Conservation (phyloP, 2,329 filamentous ascomycete genomes). For the Berkeleyomyces rouxiae region DNA sequence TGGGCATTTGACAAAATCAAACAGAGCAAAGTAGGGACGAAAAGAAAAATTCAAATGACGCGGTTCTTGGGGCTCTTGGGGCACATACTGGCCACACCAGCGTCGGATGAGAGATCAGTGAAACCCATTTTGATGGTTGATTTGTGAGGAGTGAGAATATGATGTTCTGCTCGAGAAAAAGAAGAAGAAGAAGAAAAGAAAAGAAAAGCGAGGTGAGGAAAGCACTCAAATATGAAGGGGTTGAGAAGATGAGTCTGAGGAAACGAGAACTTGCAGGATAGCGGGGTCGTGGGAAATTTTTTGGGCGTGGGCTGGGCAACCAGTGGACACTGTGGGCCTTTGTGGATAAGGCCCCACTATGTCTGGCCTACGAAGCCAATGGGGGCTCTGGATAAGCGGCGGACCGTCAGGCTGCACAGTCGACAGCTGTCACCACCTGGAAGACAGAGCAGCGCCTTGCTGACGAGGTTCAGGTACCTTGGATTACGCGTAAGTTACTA, state of each 20-base stretch:
- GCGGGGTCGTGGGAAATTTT: conserved; percentile 22
- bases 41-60: conserved; percentile 14
- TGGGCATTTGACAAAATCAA: conserved; percentile 13
- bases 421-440: not conserved
- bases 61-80: conserved; percentile 15
- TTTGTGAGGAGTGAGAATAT: conserved; percentile 16
- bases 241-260: conserved; percentile 12
- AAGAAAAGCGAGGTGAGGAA: conserved; percentile 16
- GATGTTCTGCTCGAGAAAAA: conserved; percentile 14
- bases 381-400: not conserved
- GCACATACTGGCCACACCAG: conserved; percentile 36
- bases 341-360: conserved; percentile 11
- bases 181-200: conserved; percentile 16
- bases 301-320: conserved; percentile 11
- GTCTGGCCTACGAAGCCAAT: conserved; percentile 2
- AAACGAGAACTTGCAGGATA: conserved; percentile 15
- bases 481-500: not conserved
- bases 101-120: conserved; percentile 48
- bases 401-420: not conserved
- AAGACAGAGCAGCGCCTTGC: not conserved
- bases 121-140: conserved; percentile 44
- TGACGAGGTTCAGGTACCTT: conserved; percentile 1
- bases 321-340: conserved; percentile 8
- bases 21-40: conserved; percentile 9
- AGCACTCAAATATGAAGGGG: conserved; percentile 17